These are phyloP conservation scores for Colletotrichum tanaceti DNA, from an alignment of 2,329 filamentous ascomycete genomes.

Conservation along the genomic window DNA sequence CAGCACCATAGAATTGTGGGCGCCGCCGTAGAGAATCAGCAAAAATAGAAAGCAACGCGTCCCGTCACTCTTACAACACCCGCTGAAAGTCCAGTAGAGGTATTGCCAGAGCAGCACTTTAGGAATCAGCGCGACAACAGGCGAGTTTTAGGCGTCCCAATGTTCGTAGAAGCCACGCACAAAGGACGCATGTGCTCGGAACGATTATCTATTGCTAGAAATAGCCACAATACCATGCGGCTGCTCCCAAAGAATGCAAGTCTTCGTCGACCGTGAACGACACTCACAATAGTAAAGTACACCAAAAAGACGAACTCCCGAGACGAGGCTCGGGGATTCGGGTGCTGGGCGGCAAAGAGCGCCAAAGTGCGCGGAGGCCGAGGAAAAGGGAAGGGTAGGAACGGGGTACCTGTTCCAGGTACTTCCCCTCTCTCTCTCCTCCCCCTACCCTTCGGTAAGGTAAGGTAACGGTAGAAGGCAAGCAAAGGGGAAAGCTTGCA, in stretches of 20 bases:
- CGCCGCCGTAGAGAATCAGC: constrained; percentile 19
- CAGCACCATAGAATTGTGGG: constrained; percentile 32
- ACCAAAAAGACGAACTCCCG: constrained; percentile 17
- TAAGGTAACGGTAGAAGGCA: constrained; percentile 12
- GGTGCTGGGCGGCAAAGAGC: constrained; percentile 20
- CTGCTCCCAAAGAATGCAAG: not conserved
- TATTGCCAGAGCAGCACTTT: constrained; percentile 37
- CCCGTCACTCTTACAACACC: constrained; percentile 44
- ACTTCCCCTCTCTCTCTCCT: not conserved
- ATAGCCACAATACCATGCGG: not conserved
- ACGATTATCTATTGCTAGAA: not conserved
- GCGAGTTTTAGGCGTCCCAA: not conserved
- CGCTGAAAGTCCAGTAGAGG: constrained; percentile 41
- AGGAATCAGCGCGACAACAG: constrained; percentile 14
- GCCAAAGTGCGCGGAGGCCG: constrained; percentile 21
- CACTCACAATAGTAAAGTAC: constrained; percentile 32
- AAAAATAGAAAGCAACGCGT: constrained; percentile 10
- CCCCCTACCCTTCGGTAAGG: constrained; percentile 14
- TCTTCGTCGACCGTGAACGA: not conserved
- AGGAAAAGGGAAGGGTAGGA: not conserved
- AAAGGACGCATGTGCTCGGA: constrained; percentile 22
- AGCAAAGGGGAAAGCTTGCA: constrained; percentile 25
- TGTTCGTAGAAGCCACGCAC: constrained; percentile 24
- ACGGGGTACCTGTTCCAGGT: constrained; percentile 22
- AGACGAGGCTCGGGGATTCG: constrained; percentile 3